Conservation (phyloP, 2,329 filamentous ascomycete species). For the Pseudopithomyces maydicus region DNA sequence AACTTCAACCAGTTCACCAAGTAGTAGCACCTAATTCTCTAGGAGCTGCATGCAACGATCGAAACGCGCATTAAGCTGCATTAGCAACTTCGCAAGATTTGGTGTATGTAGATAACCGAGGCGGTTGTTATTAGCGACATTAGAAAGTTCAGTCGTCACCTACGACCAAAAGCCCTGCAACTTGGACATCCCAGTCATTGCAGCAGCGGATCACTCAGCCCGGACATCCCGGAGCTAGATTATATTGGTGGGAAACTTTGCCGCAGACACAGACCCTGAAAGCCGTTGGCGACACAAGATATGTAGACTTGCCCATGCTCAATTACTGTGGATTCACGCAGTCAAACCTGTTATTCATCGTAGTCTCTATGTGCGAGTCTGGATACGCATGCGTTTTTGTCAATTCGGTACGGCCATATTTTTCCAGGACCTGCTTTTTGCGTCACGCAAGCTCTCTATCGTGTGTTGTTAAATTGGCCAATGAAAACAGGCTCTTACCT, state of each 20-base stretch:
- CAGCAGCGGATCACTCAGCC: too few species aligned
- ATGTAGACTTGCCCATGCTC: too few species aligned
- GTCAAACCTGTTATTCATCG: too few species aligned
- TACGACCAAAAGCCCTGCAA: not conserved
- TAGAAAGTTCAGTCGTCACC: not conserved
- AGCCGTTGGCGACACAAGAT: not conserved
- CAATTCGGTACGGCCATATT: too few species aligned
- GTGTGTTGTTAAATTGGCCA: too few species aligned
- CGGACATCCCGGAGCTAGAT: too few species aligned
- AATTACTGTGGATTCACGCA: too few species aligned
- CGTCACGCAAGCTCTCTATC: too few species aligned
- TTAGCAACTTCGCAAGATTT: not conserved
- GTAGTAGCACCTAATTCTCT: not conserved
- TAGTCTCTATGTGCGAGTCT: too few species aligned
- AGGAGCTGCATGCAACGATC: not conserved
- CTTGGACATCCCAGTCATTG: not conserved
- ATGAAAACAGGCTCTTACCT: too few species aligned
- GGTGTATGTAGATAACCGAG: constrained; percentile 6
- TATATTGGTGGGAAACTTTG: not conserved
- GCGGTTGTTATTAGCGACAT: not conserved
- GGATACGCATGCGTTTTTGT: too few species aligned
- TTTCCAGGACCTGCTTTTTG: too few species aligned
- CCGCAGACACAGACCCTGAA: not conserved
- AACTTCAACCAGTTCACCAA: not conserved
- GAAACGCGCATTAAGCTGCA: not conserved